These are phyloP conservation scores for Agrocybe praecox DNA, from an alignment of 768 basidiomycete genomes.

Conservation along the genomic window DNA sequence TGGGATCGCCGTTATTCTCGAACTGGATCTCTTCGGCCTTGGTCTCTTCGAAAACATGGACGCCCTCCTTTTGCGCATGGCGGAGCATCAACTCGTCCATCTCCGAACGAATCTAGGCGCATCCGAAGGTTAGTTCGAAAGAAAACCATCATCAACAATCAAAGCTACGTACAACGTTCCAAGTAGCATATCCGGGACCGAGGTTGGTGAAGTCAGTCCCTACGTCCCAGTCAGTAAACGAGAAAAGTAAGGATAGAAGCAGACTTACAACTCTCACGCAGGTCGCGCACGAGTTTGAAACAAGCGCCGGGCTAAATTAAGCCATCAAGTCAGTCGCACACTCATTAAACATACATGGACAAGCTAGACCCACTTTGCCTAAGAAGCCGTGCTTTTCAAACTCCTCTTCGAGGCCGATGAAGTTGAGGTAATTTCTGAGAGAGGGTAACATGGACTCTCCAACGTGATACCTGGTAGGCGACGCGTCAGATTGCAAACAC, in stretches of 20 bases:
- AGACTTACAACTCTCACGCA: conserved; percentile 57
- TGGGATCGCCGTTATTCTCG: conserved; percentile 24
- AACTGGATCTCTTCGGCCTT: conserved; percentile 50
- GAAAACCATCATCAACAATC: not conserved
- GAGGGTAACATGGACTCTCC: conserved; percentile 38
- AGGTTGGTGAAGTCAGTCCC: conserved; percentile 61
- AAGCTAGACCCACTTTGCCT: conserved; percentile 22
- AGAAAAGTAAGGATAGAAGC: not conserved
- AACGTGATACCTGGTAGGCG: conserved; percentile 39
- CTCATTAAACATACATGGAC: not conserved
- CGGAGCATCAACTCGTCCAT: conserved; percentile 60
- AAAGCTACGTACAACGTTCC: conserved; percentile 57
- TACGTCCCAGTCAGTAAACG: conserved; percentile 18
- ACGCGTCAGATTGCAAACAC: no score
- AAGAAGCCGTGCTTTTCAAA: conserved; percentile 32
- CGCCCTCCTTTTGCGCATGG: conserved; percentile 52
- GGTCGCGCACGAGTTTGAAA: conserved; percentile 58
- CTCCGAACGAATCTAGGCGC: conserved; percentile 52
- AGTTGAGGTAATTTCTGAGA: conserved; percentile 31
- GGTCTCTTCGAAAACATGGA: conserved; percentile 47
- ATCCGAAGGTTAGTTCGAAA: not conserved
- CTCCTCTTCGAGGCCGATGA: conserved; percentile 31
- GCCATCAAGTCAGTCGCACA: not conserved
- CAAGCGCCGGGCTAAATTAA: conserved; percentile 55
- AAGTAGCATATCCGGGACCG: conserved; percentile 50